A percentile compares a stretch with the other conserved stretches of the same genome.
These are phyloP conservation scores for Tephrocybe sp. DNA, from an alignment of 768 basidiomycete genomes.

Conservation along the genomic window DNA sequence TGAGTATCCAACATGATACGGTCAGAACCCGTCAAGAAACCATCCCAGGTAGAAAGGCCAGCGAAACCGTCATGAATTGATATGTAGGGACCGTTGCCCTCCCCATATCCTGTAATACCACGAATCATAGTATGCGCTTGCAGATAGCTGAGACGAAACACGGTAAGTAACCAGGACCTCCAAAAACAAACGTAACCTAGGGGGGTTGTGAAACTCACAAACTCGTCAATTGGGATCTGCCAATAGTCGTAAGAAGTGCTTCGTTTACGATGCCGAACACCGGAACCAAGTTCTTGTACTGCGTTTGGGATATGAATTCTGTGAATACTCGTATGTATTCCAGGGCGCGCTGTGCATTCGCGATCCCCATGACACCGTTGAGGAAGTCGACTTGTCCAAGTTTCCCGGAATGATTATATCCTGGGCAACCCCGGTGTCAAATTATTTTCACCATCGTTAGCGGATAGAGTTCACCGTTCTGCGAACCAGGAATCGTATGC, in stretches of 20 bases:
- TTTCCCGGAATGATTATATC: constrained; percentile 65
- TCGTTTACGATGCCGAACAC: constrained; percentile 71
- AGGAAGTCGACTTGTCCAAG: constrained; percentile 65
- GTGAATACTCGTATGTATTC: constrained; percentile 77
- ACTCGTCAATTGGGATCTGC: constrained; percentile 48
- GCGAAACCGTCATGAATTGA: constrained; percentile 47
- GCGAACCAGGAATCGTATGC: constrained; percentile 77
- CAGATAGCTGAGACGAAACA: constrained; percentile 44
- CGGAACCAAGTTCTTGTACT: constrained; percentile 65
- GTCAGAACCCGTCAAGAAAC: constrained; percentile 38
- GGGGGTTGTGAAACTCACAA: constrained; percentile 56
- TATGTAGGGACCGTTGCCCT: constrained; percentile 63
- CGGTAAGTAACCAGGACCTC: background rate
- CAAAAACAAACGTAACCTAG: constrained; percentile 29
- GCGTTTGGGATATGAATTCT: constrained; percentile 82
- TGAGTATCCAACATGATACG: constrained; percentile 41
- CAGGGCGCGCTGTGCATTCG: constrained; percentile 80
- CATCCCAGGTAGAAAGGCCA: constrained; percentile 34
- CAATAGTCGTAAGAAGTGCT: constrained; percentile 53
- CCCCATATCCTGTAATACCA: constrained; percentile 70
- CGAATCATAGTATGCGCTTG: constrained; percentile 65
- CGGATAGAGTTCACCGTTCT: constrained; percentile 65
- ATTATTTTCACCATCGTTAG: too few species aligned
- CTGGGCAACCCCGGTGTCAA: constrained; percentile 20
- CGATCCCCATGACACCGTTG: constrained; percentile 79